Percentiles rank a stretch among this genome's conserved stretches.
Conservation (phyloP, 176 grass and related monocot species). For the Avena eriantha region DNA sequence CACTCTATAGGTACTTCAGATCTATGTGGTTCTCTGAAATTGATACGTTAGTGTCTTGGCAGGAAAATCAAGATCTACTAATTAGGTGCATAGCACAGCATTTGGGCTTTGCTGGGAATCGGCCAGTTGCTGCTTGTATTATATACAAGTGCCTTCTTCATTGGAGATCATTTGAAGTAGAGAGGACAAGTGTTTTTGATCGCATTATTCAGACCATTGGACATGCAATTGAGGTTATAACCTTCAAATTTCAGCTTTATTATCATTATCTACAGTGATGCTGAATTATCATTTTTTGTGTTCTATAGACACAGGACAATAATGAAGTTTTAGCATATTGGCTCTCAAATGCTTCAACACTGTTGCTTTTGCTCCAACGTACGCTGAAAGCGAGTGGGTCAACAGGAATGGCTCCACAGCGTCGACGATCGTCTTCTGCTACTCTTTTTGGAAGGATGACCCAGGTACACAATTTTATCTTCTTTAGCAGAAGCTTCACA, state of each 20-base stretch:
- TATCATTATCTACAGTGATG: constrained; percentile 24
- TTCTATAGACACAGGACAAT: constrained; percentile 94
- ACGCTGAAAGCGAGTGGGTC: constrained; percentile 94
- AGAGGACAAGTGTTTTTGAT: constrained; percentile 98
- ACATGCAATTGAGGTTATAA: constrained; percentile 95
- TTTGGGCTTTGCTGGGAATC: constrained; percentile 82
- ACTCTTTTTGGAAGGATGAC: constrained; percentile 98
- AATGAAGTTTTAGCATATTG: constrained; percentile 96
- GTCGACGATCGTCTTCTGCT: constrained; percentile 88
- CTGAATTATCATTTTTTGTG: constrained; percentile 44
- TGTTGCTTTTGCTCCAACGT: constrained; percentile 88
- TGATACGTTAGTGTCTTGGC: constrained; percentile 38
- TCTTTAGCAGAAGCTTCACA: constrained; percentile 42
- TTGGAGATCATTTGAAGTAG: constrained; percentile 99
- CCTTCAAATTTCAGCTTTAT: constrained; percentile 34
- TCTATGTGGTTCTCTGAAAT: constrained; percentile 29
- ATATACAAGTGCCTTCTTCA: constrained; percentile 99
- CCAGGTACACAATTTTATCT: constrained; percentile 60
- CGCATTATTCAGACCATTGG: constrained; percentile 99
- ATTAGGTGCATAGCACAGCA: constrained; percentile 96
- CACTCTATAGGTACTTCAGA: neutral
- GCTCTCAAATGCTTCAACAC: constrained; percentile 96
- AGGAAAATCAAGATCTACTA: constrained; percentile 98
- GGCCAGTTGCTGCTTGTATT: constrained; percentile 91
- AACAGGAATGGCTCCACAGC: constrained; percentile 90